Base-by-base conservation (phyloP, 1,284 basidiomycete species). In the Moesziomyces parantarcticus region DNA sequence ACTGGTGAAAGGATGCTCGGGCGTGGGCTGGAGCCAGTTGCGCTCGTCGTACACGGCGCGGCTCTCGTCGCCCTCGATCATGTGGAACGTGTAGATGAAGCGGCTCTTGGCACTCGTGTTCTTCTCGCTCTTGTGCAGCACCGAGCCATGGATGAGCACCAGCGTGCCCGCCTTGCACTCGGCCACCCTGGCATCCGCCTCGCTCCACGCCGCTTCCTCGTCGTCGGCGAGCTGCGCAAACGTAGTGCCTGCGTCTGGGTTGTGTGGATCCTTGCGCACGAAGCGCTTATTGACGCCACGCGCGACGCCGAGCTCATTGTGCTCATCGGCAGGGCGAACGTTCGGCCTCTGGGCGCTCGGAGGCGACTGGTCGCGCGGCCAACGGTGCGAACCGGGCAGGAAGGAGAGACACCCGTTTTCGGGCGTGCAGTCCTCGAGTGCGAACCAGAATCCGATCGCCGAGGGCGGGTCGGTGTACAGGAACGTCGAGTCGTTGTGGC, bases 391-490 rank as follows among this genome's bases (percentile, higher is more conserved):
- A 9, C 79, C 77, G 3, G 75, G 62, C 0, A 78, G 36, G 57
- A 82, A 82, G 32, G 45, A 53, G 20, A 82, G 54, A 45, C 77
- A 79, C 0, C 80, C 80, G 44, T 82, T 82, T 10, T 22, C 29
- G 13, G 32, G 22, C 13, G 79, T 77, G 46, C 79, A 81, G 53
- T 89, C 88, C 83, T 98, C 95, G 21, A 98, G 86, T 7, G 95
- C 92, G 60, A 97, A 92, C 96, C 96, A 99, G 81, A 94, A 93
- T 0, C 96, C 96, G 6, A 98, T 87, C 0, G 96, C 95, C 7
- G 89, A 90, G 0, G 93, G 93, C 9, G 96, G 95, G 50, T 92
- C 87, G 5, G 94, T 97, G 84, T 96, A 97, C 21, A 88, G 80
- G 66, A 88, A 88, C 1, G 88, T 88, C 22, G 85, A 86, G 76